phyloP scores from a whole-genome alignment of 2,329 filamentous ascomycete species.

The Ceratocystis destructans region DNA sequence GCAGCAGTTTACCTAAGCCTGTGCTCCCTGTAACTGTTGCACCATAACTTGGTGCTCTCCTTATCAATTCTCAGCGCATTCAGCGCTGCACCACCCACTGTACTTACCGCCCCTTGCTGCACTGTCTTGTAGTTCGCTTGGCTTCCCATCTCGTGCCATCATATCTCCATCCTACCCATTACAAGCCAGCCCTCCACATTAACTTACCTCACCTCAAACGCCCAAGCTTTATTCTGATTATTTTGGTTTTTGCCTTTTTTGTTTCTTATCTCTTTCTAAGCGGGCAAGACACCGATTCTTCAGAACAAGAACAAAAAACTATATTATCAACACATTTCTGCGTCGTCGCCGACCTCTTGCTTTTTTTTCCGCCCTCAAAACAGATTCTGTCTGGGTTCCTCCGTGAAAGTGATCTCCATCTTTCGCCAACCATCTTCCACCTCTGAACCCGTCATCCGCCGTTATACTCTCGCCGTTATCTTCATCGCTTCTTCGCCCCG shows the following conservation, averaged over 20 bases:
- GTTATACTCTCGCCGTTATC: not conserved
- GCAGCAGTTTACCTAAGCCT: not conserved
- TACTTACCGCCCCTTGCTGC: not conserved
- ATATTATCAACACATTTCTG: slow-evolving; percentile 3
- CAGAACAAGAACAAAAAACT: not conserved
- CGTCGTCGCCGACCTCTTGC: not conserved
- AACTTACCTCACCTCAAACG: slow-evolving; percentile 2
- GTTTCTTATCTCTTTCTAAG: not conserved
- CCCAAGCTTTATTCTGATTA: not conserved
- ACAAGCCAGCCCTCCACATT: not conserved
- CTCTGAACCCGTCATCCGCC: not conserved
- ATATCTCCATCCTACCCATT: not conserved
- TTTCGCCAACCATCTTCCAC: not conserved
- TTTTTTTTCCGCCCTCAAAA: not conserved
- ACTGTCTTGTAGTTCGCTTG: not conserved
- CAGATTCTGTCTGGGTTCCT: not conserved
- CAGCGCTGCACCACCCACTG: not conserved
- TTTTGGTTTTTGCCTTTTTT: not conserved
- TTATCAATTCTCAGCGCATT: not conserved
- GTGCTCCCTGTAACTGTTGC: not conserved
- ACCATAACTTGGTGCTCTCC: not conserved
- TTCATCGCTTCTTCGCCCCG: not conserved
- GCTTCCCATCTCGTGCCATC: not conserved
- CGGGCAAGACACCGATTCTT: not conserved
- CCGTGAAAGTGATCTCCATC: not conserved